Conservation (phyloP, 352 stramenopile genomes). For the Phytopythium boreale region DNA sequence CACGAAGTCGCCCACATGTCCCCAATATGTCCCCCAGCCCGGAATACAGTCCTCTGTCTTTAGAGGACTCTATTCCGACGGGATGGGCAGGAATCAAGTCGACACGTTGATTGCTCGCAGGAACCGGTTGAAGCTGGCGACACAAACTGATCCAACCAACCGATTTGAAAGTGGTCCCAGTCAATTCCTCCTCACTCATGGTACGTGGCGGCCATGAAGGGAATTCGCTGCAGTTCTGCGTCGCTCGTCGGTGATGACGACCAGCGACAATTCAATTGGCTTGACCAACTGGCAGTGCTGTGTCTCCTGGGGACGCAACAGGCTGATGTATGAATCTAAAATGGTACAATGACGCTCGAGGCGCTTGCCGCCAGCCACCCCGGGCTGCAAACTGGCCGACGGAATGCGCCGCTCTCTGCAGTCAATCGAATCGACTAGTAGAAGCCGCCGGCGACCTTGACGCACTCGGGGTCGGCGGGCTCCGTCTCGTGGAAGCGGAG, state of each 20-base stretch:
- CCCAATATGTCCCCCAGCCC: not conserved
- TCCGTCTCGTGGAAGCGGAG: conserved; percentile 85
- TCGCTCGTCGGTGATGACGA: not conserved
- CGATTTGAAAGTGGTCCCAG: not conserved
- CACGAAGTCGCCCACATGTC: not conserved
- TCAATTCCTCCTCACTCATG: no score
- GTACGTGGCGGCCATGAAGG: not conserved
- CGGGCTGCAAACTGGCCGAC: not conserved
- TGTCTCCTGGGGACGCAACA: not conserved
- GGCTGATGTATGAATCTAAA: not conserved
- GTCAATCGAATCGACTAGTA: conserved; percentile 24
- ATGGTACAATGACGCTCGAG: not conserved
- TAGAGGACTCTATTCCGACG: not conserved
- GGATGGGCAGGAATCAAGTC: not conserved
- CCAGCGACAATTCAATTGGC: not conserved
- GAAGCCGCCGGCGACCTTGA: conserved; percentile 53
- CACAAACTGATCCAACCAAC: not conserved
- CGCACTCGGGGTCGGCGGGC: conserved; percentile 46
- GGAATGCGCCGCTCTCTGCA: not conserved
- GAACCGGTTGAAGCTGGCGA: not conserved
- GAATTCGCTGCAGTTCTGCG: no score
- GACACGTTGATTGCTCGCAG: conserved; percentile 1
- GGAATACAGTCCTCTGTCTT: not conserved
- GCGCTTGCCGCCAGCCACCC: not conserved
- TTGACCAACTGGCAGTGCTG: not conserved